These are phyloP conservation scores for Phlyctochytrium bullatum DNA, from an alignment of 192 early-diverging fungal species.

Conservation along the genomic window DNA sequence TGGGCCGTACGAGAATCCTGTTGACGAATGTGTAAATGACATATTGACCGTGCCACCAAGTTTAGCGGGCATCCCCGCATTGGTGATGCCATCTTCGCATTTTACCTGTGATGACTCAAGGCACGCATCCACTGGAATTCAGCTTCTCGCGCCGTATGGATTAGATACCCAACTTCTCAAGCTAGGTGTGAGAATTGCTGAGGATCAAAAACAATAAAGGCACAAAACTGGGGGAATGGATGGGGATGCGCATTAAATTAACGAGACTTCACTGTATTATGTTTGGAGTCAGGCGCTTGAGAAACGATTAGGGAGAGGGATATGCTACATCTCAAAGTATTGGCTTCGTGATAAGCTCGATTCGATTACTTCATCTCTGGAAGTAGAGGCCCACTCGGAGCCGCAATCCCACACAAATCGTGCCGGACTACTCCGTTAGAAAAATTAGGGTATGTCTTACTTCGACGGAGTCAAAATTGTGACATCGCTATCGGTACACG, in stretches of 20 bases:
- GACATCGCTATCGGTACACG: conserved; percentile 56
- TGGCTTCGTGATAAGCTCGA: no score
- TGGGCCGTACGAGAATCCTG: conserved; percentile 44
- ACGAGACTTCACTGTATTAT: no score
- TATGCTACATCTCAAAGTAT: no score
- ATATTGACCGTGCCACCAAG: conserved; percentile 87
- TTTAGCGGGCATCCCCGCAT: conserved; percentile 68
- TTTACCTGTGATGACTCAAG: neutral
- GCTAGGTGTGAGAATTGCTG: no score
- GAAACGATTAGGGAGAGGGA: no score
- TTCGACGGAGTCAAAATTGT: conserved; percentile 51
- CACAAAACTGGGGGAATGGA: no score
- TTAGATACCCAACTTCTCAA: conserved; percentile 64
- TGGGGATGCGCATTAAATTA: no score
- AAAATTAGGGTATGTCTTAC: conserved; percentile 40
- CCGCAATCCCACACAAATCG: conserved; percentile 1
- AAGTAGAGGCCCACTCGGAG: neutral
- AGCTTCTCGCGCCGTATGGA: conserved; percentile 84
- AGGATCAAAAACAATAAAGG: no score
- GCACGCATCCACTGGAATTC: conserved; percentile 64
- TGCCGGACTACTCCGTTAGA: neutral
- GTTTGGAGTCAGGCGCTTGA: no score
- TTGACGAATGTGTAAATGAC: conserved; percentile 89
- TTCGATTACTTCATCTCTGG: no score
- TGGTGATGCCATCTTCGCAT: conserved; percentile 24